Conservation (phyloP, 257 asterid genomes). For the Nicotiana tomentosiformis region DNA sequence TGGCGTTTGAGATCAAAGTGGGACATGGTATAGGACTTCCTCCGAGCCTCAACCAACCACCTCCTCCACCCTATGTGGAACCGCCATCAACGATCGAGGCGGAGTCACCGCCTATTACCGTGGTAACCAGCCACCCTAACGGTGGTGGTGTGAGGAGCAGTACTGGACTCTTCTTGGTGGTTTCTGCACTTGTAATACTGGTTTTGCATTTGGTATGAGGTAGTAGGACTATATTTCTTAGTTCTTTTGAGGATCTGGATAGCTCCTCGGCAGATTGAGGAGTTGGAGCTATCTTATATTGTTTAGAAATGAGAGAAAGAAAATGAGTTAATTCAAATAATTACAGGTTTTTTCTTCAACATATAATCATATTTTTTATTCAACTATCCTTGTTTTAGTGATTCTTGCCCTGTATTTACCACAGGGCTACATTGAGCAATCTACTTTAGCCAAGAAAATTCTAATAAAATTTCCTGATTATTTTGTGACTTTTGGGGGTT, state of each 20-base stretch:
- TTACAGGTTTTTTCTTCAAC: not conserved
- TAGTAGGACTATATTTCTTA: not conserved
- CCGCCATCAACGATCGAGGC: conserved; percentile 51
- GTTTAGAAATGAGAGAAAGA: not conserved
- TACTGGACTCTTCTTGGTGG: conserved; percentile 18
- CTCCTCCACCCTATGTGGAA: conserved; percentile 70
- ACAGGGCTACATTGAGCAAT: not conserved
- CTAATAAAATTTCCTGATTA: not conserved
- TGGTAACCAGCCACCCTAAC: conserved; percentile 23
- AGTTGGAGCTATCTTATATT: not conserved
- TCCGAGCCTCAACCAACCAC: conserved; percentile 76
- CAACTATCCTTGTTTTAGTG: not conserved
- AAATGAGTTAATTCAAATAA: not conserved
- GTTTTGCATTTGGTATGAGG: conserved; percentile 4
- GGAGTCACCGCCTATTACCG: conserved; percentile 33
- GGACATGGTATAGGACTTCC: conserved; percentile 73
- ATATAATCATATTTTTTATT: not conserved
- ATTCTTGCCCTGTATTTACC: not conserved
- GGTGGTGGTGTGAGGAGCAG: conserved; percentile 28
- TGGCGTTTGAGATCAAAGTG: conserved; percentile 74
- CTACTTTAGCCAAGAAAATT: not conserved
- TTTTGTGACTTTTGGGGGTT: not conserved
- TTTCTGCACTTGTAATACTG: conserved; percentile 13
- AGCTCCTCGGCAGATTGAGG: not conserved
- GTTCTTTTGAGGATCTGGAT: not conserved